Base-by-base conservation (phyloP, 2,329 filamentous ascomycete species). In the Botryotinia calthae region DNA sequence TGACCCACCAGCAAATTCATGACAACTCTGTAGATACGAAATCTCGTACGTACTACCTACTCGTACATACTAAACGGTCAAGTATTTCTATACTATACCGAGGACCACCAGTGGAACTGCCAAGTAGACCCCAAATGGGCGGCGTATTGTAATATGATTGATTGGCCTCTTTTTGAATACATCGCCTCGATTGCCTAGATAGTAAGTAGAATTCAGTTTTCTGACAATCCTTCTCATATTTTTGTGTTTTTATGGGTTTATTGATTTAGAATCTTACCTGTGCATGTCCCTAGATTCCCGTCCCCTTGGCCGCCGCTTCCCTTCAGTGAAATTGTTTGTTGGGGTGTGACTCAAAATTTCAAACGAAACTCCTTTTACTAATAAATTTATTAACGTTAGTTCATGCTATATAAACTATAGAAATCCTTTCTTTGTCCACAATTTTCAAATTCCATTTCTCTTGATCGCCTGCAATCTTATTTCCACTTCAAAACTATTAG, bases 361-460 rank as follows among this genome's bases (percentile, higher is more conserved):
- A 66, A 48, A 65, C 63, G 40, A 64, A 51, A n/a, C 16, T 25
- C 28, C 25, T 28, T 46, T 51, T 51, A 51, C 48, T 51, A 51
- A 51, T 51, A 51, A 51, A 51, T 51, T 51, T 51, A 51, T 51
- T 51, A 42, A 42, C 7, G 37, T 28, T n/a, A 8, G 22, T 9
- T 25, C 25, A 25, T 62, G 40, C 40, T 28, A 63, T 44, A 44
- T 64, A n/a, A 59, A 59, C 51, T 63, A 46, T 16, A 42, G 37
- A 54, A 56, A 67, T 67, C 51, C 64, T 56, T 67, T 67, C 64
- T 67, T 42, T 67, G 64, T 54, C 64, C 34, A 31, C 37, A 9
- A 54, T 40, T 42, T 56, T 22, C 34, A 34, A 54, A 40, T 42
- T 56, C 28, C 34, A 34, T 25, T 25, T 31, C 25, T 48, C 62